phyloP scores from a whole-genome alignment of 371 early-diverging fungal species.

The Catenaria anguillulae region DNA sequence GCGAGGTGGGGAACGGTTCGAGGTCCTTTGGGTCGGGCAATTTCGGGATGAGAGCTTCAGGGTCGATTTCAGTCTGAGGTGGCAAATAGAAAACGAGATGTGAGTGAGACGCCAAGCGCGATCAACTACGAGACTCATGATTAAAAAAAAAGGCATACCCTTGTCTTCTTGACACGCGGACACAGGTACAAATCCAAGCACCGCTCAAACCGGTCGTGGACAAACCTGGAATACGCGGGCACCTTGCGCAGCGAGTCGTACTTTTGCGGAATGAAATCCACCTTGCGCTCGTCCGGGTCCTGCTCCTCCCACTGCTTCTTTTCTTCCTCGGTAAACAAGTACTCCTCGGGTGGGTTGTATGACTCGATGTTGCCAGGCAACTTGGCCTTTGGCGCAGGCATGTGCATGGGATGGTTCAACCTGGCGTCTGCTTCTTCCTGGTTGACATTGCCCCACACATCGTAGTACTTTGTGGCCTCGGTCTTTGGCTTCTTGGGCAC shows the following conservation, averaged over 20 bases:
- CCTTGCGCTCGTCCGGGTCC: constrained; percentile 64
- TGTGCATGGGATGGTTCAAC: constrained; percentile 54
- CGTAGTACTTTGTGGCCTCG: constrained; percentile 56
- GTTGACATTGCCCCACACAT: constrained; percentile 73
- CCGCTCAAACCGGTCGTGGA: constrained; percentile 87
- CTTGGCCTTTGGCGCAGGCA: constrained; percentile 80
- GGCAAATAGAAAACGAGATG: no score
- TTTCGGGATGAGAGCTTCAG: constrained; percentile 82
- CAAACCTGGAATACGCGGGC: constrained; percentile 67
- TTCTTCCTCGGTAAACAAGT: constrained; percentile 70
- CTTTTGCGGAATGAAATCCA: constrained; percentile 74
- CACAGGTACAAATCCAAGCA: constrained; percentile 92
- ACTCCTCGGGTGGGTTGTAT: constrained; percentile 96
- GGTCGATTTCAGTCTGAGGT: constrained; percentile 63
- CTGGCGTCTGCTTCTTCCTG: constrained; percentile 30
- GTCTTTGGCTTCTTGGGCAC: constrained; percentile 45
- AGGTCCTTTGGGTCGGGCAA: constrained; percentile 91
- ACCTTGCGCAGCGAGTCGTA: constrained; percentile 62
- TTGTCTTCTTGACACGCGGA: constrained; percentile 76
- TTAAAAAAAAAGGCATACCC: constrained; percentile 17
- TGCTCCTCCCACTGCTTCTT: constrained; percentile 52
- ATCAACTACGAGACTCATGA: no score
- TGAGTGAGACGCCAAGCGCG: no score
- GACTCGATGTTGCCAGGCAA: constrained; percentile 85
- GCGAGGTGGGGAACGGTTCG: constrained; percentile 78